Evolutionary conservation across 148 eudicot genomes (phyloP).

Genomic region (Rhododendron mucronatum): DNA sequence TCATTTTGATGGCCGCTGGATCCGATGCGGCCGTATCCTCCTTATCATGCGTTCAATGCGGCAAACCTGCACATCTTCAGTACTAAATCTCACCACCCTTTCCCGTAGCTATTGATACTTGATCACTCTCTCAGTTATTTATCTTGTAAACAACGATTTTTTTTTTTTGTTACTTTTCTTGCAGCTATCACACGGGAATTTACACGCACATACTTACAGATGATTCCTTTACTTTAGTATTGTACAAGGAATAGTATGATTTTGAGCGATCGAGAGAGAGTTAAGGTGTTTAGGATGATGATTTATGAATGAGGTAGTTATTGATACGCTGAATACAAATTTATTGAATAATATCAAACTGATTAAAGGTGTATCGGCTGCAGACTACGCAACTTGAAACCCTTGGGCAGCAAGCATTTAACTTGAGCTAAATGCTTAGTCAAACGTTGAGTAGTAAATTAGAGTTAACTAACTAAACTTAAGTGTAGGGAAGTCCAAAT

Average conservation of each 20-base stretch:
- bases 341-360: not conserved
- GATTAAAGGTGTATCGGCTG: not conserved
- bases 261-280: not conserved
- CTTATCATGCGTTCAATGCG: conserved; percentile 62
- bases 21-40: conserved; percentile 40
- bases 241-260: not conserved
- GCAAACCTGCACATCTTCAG: conserved; percentile 89
- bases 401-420: not conserved
- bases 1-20: conserved; percentile 37
- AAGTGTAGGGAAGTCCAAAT: not conserved
- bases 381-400: not conserved
- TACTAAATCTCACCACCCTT: conserved; percentile 23
- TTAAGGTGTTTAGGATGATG: conserved; percentile 4
- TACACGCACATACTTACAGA: not conserved
- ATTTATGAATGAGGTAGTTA: not conserved
- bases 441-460: not conserved
- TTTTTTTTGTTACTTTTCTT: not conserved
- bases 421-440: not conserved
- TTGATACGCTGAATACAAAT: not conserved
- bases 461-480: not conserved
- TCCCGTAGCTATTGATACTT: not conserved
- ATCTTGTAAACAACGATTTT: not conserved
- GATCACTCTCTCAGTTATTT: not conserved
- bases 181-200: not conserved
- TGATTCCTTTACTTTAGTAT: not conserved